Conservation (phyloP, 225 moss, liverwort and hornwort species). For the Thuidium tamariscinum region DNA sequence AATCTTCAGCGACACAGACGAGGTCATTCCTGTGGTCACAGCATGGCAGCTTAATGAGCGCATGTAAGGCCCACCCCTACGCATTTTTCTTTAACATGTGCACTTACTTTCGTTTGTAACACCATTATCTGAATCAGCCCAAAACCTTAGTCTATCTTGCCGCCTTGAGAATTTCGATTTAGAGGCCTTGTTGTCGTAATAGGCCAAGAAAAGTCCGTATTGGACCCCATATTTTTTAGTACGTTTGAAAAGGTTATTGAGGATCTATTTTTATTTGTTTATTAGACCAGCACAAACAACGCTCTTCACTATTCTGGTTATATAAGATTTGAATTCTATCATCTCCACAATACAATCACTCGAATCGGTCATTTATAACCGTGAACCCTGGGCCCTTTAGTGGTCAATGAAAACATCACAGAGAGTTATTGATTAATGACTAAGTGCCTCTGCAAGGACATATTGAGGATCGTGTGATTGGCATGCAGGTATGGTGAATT, state of each 20-base stretch:
- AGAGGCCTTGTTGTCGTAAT: background rate
- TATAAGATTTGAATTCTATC: background rate
- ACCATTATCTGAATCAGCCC: background rate
- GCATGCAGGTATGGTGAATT: conserved; percentile 69
- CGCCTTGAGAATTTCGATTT: background rate
- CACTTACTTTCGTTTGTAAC: background rate
- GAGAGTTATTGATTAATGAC: background rate
- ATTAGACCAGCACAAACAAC: background rate
- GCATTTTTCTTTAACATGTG: background rate
- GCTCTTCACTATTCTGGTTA: background rate
- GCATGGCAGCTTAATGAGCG: conserved; percentile 97
- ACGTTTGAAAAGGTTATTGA: background rate
- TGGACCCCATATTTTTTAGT: background rate
- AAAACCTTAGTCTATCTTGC: background rate
- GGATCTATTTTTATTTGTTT: background rate
- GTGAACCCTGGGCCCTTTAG: background rate
- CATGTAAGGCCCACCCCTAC: conserved; percentile 30
- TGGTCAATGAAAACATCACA: background rate
- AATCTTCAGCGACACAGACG: conserved; percentile 64
- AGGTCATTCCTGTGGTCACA: conserved; percentile 74
- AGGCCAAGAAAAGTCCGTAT: background rate
- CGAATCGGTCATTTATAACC: background rate
- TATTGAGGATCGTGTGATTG: background rate
- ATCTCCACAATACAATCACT: background rate
- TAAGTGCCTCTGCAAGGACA: background rate